Percentiles rank a stretch among this genome's conserved stretches.
phyloP scores from a whole-genome alignment of 2,329 filamentous ascomycete species.

The Fusarium falciforme region DNA sequence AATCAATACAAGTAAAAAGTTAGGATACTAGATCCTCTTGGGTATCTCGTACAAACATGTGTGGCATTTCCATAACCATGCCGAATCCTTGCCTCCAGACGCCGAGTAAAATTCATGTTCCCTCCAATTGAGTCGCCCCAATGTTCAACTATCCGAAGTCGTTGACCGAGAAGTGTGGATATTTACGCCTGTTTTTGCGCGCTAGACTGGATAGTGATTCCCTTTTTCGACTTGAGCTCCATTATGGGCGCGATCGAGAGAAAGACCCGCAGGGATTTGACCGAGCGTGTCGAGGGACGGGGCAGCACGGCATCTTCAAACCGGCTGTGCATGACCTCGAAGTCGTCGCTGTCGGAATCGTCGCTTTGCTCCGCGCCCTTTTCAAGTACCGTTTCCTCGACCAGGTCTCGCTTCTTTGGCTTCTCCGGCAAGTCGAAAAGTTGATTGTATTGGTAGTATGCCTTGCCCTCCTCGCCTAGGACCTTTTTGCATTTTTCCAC shows the following conservation, averaged over 20 bases:
- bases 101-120: conserved; percentile 4
- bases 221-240: conserved; percentile 63
- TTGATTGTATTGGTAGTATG: conserved; percentile 69
- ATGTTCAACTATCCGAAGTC: neutral
- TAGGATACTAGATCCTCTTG: conserved; percentile 20
- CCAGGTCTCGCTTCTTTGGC: conserved; percentile 47
- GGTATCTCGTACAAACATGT: conserved; percentile 33
- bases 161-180: neutral
- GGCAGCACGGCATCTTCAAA: conserved; percentile 66
- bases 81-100: conserved; percentile 9
- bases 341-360: conserved; percentile 56
- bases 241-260: conserved; percentile 65
- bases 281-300: conserved; percentile 55
- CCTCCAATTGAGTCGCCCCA: neutral
- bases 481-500: conserved; percentile 73
- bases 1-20: conserved; percentile 30
- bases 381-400: conserved; percentile 58
- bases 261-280: conserved; percentile 70
- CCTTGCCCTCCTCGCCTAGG: conserved; percentile 58
- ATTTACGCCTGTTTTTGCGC: conserved; percentile 39
- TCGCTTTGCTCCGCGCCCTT: conserved; percentile 21
- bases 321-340: conserved; percentile 68
- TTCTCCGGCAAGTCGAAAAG: conserved; percentile 60
- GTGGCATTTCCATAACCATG: conserved; percentile 1
- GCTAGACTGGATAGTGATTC: conserved; percentile 61